Evolutionary conservation across 2,329 filamentous ascomycete genomes (phyloP), one percentile per base, ranked within the genome.

Genomic region (Esteya vermicola): DNA sequence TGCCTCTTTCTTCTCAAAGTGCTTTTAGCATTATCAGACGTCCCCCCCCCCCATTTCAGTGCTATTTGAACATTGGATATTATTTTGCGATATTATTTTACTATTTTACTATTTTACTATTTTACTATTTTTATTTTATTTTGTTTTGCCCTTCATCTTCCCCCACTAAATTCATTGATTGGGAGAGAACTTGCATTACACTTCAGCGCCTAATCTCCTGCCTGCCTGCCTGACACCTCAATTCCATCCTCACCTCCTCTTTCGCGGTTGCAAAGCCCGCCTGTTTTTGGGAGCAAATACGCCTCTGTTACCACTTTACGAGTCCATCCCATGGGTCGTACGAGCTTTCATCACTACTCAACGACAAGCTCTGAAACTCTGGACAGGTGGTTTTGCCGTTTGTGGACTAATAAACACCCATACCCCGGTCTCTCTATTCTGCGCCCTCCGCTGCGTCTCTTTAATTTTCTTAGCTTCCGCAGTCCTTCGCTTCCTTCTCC

Each of bases 361-460:
- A 19, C 12, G 13, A 20, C 19, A 6, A 33, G 31, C 31, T 32
- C 27, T 38, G 36, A 42, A 36, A 36, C 41, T 20, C 31, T 22
- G 10, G 33, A 36, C 37, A 19, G 21, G 36, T 33, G 33, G 33
- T 27, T 39, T 36, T 32, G 26, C 25, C 21, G 27, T 36, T 39
- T 43, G 33, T 39, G 36, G 40, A 33, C 41, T 39, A 39, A 43
- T 14, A 23, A n/a, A 25, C 27, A 26, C 20, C n/a, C 9, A 28
- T 10, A 28, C 28, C 28, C 28, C 28, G 28, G 28, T 16, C 28
- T 33, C 31, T 20, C 32, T 33, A 9, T 18, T 33, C 32, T 21
- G 28, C 27, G 27, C 12, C 27, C 27, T 26, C 8, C 25, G 25
- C 25, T 7, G 25, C 25, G 7, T 13, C 13, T 26, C n/a, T 13